Conservation (phyloP, 192 early-diverging fungal species). For the Rhizoclosmatium globosum region DNA sequence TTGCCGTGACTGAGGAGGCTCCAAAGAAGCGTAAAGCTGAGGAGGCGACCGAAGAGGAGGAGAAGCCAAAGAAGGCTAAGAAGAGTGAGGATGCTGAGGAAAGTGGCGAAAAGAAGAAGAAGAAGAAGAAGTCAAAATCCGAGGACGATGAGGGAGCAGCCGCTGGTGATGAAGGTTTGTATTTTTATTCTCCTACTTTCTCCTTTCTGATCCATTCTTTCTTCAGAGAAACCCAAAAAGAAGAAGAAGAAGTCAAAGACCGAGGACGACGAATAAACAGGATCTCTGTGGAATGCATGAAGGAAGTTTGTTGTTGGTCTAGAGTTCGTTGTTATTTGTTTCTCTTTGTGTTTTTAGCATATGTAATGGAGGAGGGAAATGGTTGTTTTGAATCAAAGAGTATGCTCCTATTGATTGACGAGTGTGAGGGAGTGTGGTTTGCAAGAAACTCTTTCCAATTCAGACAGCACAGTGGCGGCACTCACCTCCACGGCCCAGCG, state of each 20-base stretch:
- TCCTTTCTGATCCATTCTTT: background rate
- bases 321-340: background rate
- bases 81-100: conserved; percentile 58
- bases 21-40: conserved; percentile 56
- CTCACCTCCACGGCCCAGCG: no score
- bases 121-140: conserved; percentile 39
- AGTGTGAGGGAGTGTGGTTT: no score
- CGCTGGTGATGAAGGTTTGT: conserved; percentile 17
- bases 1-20: conserved; percentile 52
- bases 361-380: background rate
- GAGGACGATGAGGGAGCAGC: conserved; percentile 22
- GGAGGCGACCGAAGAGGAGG: conserved; percentile 52
- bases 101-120: conserved; percentile 58
- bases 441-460: background rate
- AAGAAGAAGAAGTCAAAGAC: conserved; percentile 47
- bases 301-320: background rate
- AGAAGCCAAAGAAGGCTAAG: conserved; percentile 57
- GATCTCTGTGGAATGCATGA: background rate
- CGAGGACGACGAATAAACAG: conserved; percentile 43
- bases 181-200: background rate
- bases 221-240: conserved; percentile 46
- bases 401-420: no score
- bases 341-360: background rate
- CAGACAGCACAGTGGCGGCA: background rate
- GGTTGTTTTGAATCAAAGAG: no score